Evolutionary conservation across 1,284 basidiomycete species (phyloP).

Genomic region (Clitocybe nebularis): DNA sequence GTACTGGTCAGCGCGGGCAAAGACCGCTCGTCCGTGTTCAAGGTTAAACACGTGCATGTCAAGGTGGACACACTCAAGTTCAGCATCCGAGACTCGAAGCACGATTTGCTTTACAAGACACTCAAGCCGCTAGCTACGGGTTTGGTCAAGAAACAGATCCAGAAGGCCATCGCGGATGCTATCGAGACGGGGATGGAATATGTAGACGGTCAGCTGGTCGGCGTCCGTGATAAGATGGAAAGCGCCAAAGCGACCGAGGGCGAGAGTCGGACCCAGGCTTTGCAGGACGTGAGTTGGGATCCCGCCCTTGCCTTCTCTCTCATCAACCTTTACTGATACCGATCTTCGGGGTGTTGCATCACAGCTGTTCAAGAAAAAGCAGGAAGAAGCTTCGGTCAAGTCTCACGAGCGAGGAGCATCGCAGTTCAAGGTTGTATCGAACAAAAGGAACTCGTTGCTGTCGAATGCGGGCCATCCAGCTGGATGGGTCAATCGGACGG

Average conservation of each 20-base stretch:
- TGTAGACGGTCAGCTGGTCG: constrained; percentile 83
- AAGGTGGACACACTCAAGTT: constrained; percentile 87
- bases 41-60: constrained; percentile 73
- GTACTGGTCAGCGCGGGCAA: constrained; percentile 64
- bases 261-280: constrained; percentile 39
- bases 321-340: not conserved
- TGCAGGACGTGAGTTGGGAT: constrained; percentile 70
- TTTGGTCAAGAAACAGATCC: constrained; percentile 88
- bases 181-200: constrained; percentile 83
- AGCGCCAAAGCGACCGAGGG: constrained; percentile 51
- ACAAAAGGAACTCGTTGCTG: constrained; percentile 64
- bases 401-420: constrained; percentile 28
- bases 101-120: constrained; percentile 88
- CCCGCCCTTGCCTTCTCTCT: constrained; percentile 9
- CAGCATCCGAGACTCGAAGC: constrained; percentile 88
- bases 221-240: constrained; percentile 71
- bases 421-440: constrained; percentile 69
- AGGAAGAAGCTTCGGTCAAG: constrained; percentile 40
- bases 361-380: constrained; percentile 56
- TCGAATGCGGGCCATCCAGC: constrained; percentile 59
- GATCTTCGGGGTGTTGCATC: not conserved
- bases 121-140: constrained; percentile 70
- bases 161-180: constrained; percentile 77
- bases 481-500: constrained; percentile 67
- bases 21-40: constrained; percentile 71